phyloP scores from a whole-genome alignment of 2,329 filamentous ascomycete genomes.

The Cryphonectria carpinicola region DNA sequence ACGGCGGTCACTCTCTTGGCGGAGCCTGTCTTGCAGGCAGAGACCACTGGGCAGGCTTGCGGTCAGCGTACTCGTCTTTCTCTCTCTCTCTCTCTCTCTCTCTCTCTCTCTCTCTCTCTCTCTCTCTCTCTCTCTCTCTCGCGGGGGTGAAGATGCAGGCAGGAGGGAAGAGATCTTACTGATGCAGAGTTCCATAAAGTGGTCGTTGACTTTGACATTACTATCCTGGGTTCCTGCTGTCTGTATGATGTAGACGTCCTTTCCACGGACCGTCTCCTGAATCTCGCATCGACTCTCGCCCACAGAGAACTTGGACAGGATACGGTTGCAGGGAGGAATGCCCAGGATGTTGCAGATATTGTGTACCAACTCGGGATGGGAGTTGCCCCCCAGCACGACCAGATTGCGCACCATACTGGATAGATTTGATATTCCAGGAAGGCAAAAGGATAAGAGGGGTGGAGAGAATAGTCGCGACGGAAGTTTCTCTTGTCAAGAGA shows the following conservation, averaged over 20 bases:
- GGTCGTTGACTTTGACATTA: slow-evolving; percentile 84
- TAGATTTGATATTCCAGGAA: not conserved
- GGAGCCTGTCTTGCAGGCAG: slow-evolving; percentile 91
- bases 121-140: not conserved
- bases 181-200: slow-evolving; percentile 95
- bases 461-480: not conserved
- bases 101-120: not conserved
- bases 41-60: slow-evolving; percentile 75
- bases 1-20: slow-evolving; percentile 93
- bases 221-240: slow-evolving; percentile 65
- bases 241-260: slow-evolving; percentile 99
- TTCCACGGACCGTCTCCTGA: slow-evolving; percentile 92
- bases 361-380: slow-evolving; percentile 85
- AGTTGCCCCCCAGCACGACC: slow-evolving; percentile 89
- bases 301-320: slow-evolving; percentile 88
- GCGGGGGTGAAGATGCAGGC: not conserved
- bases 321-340: slow-evolving; percentile 79
- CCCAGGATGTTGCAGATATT: slow-evolving; percentile 88
- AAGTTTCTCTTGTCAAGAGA: not conserved
- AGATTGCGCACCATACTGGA: slow-evolving; percentile 86
- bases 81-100: not conserved
- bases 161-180: slow-evolving; percentile 66
- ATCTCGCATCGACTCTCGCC: slow-evolving; percentile 96
- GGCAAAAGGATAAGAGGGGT: not conserved
- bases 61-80: slow-evolving; percentile 36